These are phyloP conservation scores for Roridomyces roridus DNA, from an alignment of 768 basidiomycete genomes.

Conservation along the genomic window DNA sequence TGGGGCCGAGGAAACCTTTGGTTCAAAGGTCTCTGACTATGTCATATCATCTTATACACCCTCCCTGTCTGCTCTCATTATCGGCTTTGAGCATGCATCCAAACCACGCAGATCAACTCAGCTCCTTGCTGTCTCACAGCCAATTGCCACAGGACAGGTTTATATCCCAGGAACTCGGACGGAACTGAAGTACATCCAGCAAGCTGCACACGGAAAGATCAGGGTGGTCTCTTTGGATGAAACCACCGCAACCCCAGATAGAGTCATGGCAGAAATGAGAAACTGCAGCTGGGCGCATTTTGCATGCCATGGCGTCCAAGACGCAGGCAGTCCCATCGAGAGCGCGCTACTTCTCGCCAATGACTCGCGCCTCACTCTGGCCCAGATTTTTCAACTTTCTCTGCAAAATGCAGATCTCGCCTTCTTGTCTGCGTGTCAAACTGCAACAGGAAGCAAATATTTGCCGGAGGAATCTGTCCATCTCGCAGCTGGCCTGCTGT, in stretches of 20 bases:
- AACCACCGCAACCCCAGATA: constrained; percentile 4
- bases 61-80: not conserved
- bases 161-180: not conserved
- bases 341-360: constrained; percentile 13
- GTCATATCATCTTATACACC: not conserved
- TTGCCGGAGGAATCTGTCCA: constrained; percentile 22
- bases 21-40: not conserved
- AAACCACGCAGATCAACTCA: not conserved
- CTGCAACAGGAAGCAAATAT: constrained; percentile 28
- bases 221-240: not conserved
- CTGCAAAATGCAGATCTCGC: constrained; percentile 28
- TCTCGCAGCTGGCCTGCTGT: constrained; percentile 40
- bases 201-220: not conserved
- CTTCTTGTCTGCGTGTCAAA: constrained; percentile 44
- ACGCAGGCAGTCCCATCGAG: constrained; percentile 23
- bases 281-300: constrained; percentile 28
- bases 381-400: constrained; percentile 7
- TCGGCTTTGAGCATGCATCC: not conserved
- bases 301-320: constrained; percentile 32
- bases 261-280: constrained; percentile 5
- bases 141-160: not conserved
- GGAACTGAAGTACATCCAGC: not conserved
- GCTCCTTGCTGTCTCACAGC: not conserved
- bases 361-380: constrained; percentile 1
- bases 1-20: not conserved